Evolutionary conservation across 2,329 filamentous ascomycete genomes (phyloP), one percentile per base, ranked within the genome.

Genomic region (Colletotrichum shisoi): DNA sequence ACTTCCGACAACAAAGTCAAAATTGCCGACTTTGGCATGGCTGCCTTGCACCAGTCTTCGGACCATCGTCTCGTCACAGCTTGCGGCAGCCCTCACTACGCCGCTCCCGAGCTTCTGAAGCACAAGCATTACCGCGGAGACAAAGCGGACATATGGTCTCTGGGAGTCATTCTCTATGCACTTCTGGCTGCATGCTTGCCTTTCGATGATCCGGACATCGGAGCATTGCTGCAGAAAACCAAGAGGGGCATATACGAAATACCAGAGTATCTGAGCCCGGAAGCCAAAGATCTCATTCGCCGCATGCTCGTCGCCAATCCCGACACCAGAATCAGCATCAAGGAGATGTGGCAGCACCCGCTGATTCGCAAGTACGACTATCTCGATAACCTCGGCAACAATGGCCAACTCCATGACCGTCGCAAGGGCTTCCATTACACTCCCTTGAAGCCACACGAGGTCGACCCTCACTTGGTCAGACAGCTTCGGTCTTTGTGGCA

Each of bases 1-100:
- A 93, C 93, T 64, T 82, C 83, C 3, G 82, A 89, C 53, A 85
- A 90, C 60, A 88, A 91, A 65, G 89, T 98, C 77, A 99, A 98
- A 79, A 89, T 99, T 72, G 94, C 94, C 58, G 95, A 99, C 77
- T 99, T 99, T 77, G 94, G 95, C 48, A 97, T 99, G 94, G 95
- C 95, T 51, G 94, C 94, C 3, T 83, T 98, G 48, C 87, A 90
- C 70, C 94, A 98, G 76, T 91, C 91, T 3, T 85, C 87, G 27
- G 90, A 88, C 9, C 89, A 93, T 71, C 89, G 89, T 74, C 85
- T 99, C 34, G 91, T 87, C 63, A 98, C 95, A 0, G 93, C 94
- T 4, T 99, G 95, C 73, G 95, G 95, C 21, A 98, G 95, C 70
- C 95, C 95, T 24, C 95, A 98, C 78, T 99, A 99, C 74, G 94